phyloP scores from a whole-genome alignment of 208 protist species.

The Trypanosoma grayi region DNA sequence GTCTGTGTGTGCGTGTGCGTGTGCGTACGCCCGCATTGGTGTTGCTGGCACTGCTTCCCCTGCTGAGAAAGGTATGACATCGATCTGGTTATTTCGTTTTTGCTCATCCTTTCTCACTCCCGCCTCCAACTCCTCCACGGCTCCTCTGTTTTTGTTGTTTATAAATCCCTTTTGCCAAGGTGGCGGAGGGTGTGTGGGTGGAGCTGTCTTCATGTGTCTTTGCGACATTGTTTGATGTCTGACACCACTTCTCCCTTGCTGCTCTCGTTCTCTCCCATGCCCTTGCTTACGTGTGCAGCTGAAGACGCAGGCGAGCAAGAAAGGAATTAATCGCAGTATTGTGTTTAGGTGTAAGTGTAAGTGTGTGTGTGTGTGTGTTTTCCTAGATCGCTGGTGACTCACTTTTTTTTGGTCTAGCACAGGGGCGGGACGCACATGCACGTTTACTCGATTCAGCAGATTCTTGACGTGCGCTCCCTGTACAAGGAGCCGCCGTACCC shows the following conservation, averaged over 20 bases:
- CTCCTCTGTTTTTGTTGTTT: neutral
- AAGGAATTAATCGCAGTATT: too few species aligned
- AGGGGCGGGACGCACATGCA: conserved; percentile 5
- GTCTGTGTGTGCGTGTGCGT: neutral
- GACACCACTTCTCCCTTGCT: too few species aligned
- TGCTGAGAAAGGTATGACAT: too few species aligned
- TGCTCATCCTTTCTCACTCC: too few species aligned
- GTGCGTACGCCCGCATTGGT: too few species aligned
- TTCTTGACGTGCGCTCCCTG: conserved; percentile 64
- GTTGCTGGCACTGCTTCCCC: too few species aligned
- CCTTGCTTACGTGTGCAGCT: neutral
- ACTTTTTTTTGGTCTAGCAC: neutral
- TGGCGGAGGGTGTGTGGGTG: too few species aligned
- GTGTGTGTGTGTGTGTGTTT: neutral
- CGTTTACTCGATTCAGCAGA: conserved; percentile 73
- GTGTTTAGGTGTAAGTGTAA: neutral
- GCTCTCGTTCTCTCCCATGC: too few species aligned
- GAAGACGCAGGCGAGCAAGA: neutral
- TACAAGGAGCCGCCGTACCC: conserved; percentile 81
- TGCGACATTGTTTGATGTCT: too few species aligned
- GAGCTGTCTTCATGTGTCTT: too few species aligned
- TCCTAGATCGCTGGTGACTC: neutral
- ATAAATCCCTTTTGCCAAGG: too few species aligned
- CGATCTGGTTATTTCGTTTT: neutral
- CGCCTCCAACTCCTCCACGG: too few species aligned